Evolutionary conservation across 73 alveolate species (phyloP), one percentile per base, ranked within the genome.

Genomic region (Paramecium tetraurelia): DNA sequence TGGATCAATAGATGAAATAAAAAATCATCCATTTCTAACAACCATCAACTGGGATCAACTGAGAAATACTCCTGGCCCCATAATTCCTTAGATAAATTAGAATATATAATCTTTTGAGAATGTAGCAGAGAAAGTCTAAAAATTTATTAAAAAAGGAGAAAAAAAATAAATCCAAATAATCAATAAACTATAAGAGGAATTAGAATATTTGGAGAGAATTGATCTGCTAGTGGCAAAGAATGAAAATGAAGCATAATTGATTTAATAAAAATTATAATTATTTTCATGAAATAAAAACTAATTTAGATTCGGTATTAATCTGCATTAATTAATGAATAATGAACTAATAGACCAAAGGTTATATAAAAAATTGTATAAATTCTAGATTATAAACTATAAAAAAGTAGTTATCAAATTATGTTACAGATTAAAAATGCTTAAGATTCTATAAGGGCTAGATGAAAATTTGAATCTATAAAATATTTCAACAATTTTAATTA

Each of bases 1-100:
- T 21, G 96, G 96, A 53, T 97, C 97, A 5, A 93, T 94, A 6
- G 96, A 94, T 58, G 99, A 96, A 92, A 96, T 98, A 40, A 98
- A 96, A 92, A 86, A 95, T 43, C 99, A 98, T 90, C 86, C 93
- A 0, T 97, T 97, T 96, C 93, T 97, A 87, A 85, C 92, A 27
- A 96, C 93, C 31, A 93, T 96, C 24, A 93, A 94, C 76, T 96
- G 98, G 97, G 63, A 85, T 9, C 71, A 85, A 86, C 71, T 92
- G 43, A 92, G 93, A 44, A 90, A 86, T 36, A 12, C 38, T 38
- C 86, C 93, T 27, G 88, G 88, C 14, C 93, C 93, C 7, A 86
- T 86, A 53, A 40, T 63, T 33, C 93, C 93, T 21, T 53, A 86
- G 58, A 53, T 86, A 48, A 16, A 58, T 20, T 20, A 59, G 2